Evolutionary conservation across 805 yeast species (phyloP), one percentile per base, ranked within the genome.

Genomic region (Sugiyamaella marilandica): DNA sequence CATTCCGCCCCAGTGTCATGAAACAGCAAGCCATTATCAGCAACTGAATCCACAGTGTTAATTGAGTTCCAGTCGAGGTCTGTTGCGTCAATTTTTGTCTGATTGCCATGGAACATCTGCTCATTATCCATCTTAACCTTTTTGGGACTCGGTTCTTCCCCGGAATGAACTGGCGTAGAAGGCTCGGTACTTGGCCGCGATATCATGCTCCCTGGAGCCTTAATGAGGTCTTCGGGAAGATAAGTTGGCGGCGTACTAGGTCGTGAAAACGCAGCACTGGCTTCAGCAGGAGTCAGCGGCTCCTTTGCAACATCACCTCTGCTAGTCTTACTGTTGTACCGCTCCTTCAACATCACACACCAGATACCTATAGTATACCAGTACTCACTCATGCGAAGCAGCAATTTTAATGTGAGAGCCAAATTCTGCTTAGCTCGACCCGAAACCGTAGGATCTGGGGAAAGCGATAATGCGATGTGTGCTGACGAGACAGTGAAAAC

Each of bases 351-450:
- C 10, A 61, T 59, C 21, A 65, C 57, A 51, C 71, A 68, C 71
- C 71, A 67, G 18, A 66, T 62, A 2, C 68, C 66, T 5, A 68
- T 70, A 41, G 65, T 62, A 31, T 59, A 60, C 71, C 71, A 67
- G 50, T 66, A 69, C 14, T 66, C 68, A 14, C 68, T 57, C 57
- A 67, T 49, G 16, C 54, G 52, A 18, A 68, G 65, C 43, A 67
- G 53, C 19, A 67, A 55, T 46, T 58, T 58, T 34, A 67, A 57
- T 34, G 68, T 67, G 26, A 57, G 60, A 5, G 71, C 66, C 16
- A 67, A 56, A 47, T 65, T 62, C 53, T 63, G 64, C 51, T 66
- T 66, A 2, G 71, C 71, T 43, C 54, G 50, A 13, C 56, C 59
- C 2, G 68, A 54, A 2, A 65, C 58, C 10, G 57, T 60, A 5